Percentiles rank a stretch among this genome's conserved stretches.
Conservation (phyloP, 2,329 filamentous ascomycete species). For the Sporothrix pseudoabietina region DNA sequence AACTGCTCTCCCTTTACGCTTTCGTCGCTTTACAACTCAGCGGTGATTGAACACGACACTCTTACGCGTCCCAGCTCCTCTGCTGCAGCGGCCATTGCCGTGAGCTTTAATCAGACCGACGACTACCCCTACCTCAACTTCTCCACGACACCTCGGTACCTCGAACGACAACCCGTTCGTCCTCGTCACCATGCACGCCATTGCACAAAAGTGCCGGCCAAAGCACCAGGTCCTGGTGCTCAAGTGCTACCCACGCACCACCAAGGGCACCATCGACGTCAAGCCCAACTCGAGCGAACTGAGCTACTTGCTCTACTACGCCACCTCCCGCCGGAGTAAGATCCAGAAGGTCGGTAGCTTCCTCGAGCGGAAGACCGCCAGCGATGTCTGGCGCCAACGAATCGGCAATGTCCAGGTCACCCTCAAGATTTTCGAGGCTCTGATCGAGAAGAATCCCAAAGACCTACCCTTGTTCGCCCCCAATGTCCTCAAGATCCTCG, state of each 20-base stretch:
- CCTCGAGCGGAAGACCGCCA: constrained; percentile 88
- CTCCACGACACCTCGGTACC: background rate
- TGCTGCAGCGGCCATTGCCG: background rate
- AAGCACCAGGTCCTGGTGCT: constrained; percentile 96
- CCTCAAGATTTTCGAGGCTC: constrained; percentile 83
- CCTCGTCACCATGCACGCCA: constrained; percentile 59
- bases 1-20: background rate
- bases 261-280: constrained; percentile 88
- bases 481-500: constrained; percentile 81
- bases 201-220: constrained; percentile 73
- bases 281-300: constrained; percentile 96
- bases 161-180: background rate
- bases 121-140: background rate
- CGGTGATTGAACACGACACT: background rate
- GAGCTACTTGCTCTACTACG: constrained; percentile 96
- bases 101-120: background rate
- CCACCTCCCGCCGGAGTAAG: constrained; percentile 90
- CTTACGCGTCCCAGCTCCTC: background rate
- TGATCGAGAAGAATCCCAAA: constrained; percentile 90
- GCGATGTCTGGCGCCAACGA: constrained; percentile 85
- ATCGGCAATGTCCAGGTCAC: constrained; percentile 95
- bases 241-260: constrained; percentile 93
- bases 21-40: too few relatives aligned
- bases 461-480: constrained; percentile 87
- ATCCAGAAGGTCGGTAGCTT: constrained; percentile 95